Conservation (phyloP, 2,329 filamentous ascomycete genomes). For the Pezicula rhizophila region DNA sequence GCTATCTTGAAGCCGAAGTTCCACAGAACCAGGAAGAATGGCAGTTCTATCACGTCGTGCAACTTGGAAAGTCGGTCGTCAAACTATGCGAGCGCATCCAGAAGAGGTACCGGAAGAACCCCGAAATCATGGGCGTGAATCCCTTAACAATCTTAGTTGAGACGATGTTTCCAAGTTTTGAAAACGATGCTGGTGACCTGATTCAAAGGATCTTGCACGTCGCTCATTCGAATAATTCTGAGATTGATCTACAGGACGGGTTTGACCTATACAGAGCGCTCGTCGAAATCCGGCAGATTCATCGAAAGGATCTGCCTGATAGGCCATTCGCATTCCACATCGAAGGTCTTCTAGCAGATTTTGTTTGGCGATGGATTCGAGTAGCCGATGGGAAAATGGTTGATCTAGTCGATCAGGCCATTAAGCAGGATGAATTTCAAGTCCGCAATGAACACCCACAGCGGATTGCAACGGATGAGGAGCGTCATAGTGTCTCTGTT, state of each 20-base stretch:
- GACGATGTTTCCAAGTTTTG: slow-evolving; percentile 83
- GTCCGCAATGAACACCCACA: slow-evolving; percentile 61
- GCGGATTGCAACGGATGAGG: slow-evolving; percentile 64
- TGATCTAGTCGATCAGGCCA: slow-evolving; percentile 81
- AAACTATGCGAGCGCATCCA: slow-evolving; percentile 83
- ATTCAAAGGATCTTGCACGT: slow-evolving; percentile 74
- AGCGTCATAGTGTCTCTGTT: slow-evolving; percentile 87
- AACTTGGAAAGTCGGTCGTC: slow-evolving; percentile 79
- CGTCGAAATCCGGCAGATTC: slow-evolving; percentile 76
- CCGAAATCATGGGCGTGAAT: slow-evolving; percentile 73
- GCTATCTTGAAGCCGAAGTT: slow-evolving; percentile 72
- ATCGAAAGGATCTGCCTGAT: slow-evolving; percentile 66
- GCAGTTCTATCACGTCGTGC: slow-evolving; percentile 86
- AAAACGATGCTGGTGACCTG: slow-evolving; percentile 80
- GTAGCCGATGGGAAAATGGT: slow-evolving; percentile 74
- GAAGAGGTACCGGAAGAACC: slow-evolving; percentile 85
- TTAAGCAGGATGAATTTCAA: slow-evolving; percentile 83
- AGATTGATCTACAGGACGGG: slow-evolving; percentile 83
- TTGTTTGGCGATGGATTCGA: slow-evolving; percentile 93
- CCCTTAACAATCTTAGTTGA: slow-evolving; percentile 67
- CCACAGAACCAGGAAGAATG: slow-evolving; percentile 75
- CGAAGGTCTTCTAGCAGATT: slow-evolving; percentile 78
- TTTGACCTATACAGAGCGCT: slow-evolving; percentile 91
- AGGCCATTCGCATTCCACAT: slow-evolving; percentile 80
- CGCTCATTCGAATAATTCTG: slow-evolving; percentile 61